Conservation (phyloP, 2,329 filamentous ascomycete species). For the Aspergillus sp. region DNA sequence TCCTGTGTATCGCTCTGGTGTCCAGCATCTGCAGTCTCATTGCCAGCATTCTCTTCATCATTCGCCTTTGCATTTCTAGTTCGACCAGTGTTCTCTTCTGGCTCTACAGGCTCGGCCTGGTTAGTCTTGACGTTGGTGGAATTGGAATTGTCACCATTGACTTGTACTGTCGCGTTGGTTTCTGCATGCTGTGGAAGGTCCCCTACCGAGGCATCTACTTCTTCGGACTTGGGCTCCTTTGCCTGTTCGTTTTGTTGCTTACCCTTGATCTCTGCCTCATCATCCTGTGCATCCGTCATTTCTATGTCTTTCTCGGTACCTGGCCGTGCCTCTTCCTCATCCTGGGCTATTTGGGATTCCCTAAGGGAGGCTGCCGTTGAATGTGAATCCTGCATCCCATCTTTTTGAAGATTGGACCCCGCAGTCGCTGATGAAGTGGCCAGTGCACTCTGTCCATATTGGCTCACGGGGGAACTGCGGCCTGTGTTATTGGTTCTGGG, state of each 20-base stretch:
- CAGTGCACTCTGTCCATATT: slow-evolving; percentile 12
- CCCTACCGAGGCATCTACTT: slow-evolving; percentile 26
- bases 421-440: slow-evolving; percentile 7
- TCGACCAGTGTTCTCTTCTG: slow-evolving; percentile 6
- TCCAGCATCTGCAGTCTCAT: slow-evolving; percentile 1
- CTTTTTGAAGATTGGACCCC: slow-evolving; percentile 3
- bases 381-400: slow-evolving; percentile 7
- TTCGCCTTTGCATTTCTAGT: slow-evolving; percentile 10
- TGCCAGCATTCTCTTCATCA: slow-evolving; percentile 6
- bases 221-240: slow-evolving; percentile 30
- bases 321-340: slow-evolving; percentile 5
- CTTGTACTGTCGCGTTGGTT: slow-evolving; percentile 9
- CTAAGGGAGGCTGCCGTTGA: slow-evolving; percentile 5
- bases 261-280: slow-evolving; percentile 5
- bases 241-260: slow-evolving; percentile 7
- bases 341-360: slow-evolving; percentile 6
- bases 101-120: slow-evolving; percentile 1
- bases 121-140: slow-evolving; percentile 3
- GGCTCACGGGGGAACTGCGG: slow-evolving; percentile 9
- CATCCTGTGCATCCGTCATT: slow-evolving; percentile 25
- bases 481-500: slow-evolving; percentile 20
- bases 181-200: slow-evolving; percentile 29
- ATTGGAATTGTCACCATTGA: slow-evolving; percentile 8
- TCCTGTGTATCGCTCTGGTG: slow-evolving; percentile 10
- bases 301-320: slow-evolving; percentile 23